Base-by-base conservation (phyloP, 768 basidiomycete genomes). In the Lactarius deliciosus region DNA sequence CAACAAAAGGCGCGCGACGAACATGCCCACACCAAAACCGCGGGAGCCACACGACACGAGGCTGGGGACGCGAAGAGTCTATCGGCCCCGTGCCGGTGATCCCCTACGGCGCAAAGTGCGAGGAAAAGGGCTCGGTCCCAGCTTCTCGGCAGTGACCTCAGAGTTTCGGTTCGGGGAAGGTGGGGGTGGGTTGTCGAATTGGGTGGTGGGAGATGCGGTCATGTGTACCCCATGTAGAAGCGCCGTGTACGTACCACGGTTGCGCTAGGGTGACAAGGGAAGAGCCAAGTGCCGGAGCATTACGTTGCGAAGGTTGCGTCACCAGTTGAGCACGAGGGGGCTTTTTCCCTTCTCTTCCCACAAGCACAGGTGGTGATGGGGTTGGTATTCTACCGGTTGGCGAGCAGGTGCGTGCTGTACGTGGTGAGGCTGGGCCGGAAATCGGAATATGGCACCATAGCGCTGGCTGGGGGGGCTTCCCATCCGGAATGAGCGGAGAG, bases 11-110 rank as follows among this genome's bases (percentile, higher is more conserved):
- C 15, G 60, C 32, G 11, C 50, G 11, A 10, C 45, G 34, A 34
- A 34, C 50, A 43, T n/a, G 4, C n/a, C 32, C 32, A 32, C n/a
- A 47, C 45, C 7, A 47, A 10, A 10, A 60, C 16, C n/a, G 11
- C 18, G 16, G 47, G n/a, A 50, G 60, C 32, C n/a, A 56, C 32
- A 11, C 9, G 16, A 56, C 54, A 20, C 20, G 54, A 56, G 54
- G 54, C 16, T 32, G 28, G 16, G 28, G 54, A 56, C 18, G 41
- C 50, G 20, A 57, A 50, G 43, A 32, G 43, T 22, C 50, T 16
- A 53, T 53, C 50, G 50, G 50, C 50, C 50, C 50, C 50, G 50
- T 58, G 22, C 47, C 47, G 53, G 43, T 18, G 50, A 56, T 34
- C 22, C 28, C 55, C 28, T 56, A 32, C 5, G 55, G 55, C 16